Evolutionary conservation across 2,329 filamentous ascomycete genomes (phyloP), one percentile per base, ranked within the genome.

Genomic region (Ilyonectria sp.): DNA sequence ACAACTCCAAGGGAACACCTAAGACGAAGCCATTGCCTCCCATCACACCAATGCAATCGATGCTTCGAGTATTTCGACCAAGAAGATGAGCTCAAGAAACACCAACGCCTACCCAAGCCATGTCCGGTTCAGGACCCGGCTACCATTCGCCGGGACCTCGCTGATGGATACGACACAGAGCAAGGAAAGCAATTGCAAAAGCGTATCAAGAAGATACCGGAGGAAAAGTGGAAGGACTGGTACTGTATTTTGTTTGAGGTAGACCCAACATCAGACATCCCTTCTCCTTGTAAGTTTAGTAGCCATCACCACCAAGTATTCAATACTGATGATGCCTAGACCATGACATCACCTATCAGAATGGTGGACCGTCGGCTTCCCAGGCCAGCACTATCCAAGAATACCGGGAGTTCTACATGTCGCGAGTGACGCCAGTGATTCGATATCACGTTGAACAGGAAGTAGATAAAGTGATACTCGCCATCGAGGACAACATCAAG

Each of bases 1-100:
- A 66, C 55, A 40, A 19, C n/a, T 11, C 29, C 19, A 17, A 76
- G 74, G 72, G 74, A 76, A 31, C 74, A 76, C 26, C 68, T 76
- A 5, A 70, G 68, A 9, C 72, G 74, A 1, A 65, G 11, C 2
- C 74, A 76, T 19, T 69, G 69, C 17, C 60, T 75, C 3, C 64
- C 74, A 8, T 29, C 68, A 3, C 57, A 65, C 43, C 71, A 76
- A 15, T 76, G 74, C 29, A 56, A 63, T 23, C 69, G 74, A 49
- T 76, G 74, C 26, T 67, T 63, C 13, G 10, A 44, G 2, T 65
- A 64, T 4, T 76, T 76, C 46, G 50, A 63, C 19, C 52, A 74
- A 40, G 64, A 71, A 2, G 66, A 72, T 2, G 55, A 68, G 6
- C 60, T 76, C 29, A 74, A 71, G 64, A 49, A 67, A 11, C 74